Percentiles rank a stretch among this genome's conserved stretches.
Conservation (phyloP, 2,329 filamentous ascomycete genomes). For the Epichloe sylvatica region DNA sequence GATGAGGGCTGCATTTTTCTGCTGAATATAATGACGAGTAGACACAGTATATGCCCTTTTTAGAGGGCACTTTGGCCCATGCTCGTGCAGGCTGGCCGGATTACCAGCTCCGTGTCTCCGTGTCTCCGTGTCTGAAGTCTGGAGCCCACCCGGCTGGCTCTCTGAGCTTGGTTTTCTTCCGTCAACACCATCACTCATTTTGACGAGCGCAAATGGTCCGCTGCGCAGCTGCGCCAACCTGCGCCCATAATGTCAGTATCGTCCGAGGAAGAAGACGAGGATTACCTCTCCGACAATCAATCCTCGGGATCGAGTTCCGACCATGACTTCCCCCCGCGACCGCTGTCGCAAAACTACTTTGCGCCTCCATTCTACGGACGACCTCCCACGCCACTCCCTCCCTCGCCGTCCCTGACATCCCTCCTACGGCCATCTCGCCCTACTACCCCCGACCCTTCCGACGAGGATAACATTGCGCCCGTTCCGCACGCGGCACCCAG, state of each 20-base stretch:
- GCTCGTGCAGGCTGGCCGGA: no score
- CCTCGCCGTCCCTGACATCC: constrained; percentile 83
- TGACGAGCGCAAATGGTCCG: background rate
- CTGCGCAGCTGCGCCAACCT: background rate
- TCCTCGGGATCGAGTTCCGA: constrained; percentile 13
- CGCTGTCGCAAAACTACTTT: constrained; percentile 41
- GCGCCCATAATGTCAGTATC: constrained; percentile 17
- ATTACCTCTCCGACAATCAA: constrained; percentile 22
- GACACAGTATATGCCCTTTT: no score
- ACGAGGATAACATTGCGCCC: constrained; percentile 74
- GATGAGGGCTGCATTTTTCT: background rate
- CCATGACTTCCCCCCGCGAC: constrained; percentile 27
- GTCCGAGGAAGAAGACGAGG: constrained; percentile 23
- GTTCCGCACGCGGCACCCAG: constrained; percentile 78
- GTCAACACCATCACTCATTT: background rate
- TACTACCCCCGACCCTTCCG: constrained; percentile 82
- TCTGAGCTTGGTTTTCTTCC: background rate
- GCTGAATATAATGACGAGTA: no score
- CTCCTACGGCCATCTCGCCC: constrained; percentile 82
- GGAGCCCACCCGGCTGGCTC: no score
- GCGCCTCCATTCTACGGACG: constrained; percentile 91
- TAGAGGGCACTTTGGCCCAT: no score
- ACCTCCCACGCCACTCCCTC: constrained; percentile 86
- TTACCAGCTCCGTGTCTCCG: no score
- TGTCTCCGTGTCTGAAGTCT: no score